These are phyloP conservation scores for Bipolaris cookei DNA, from an alignment of 2,329 filamentous ascomycete species.

Conservation along the genomic window DNA sequence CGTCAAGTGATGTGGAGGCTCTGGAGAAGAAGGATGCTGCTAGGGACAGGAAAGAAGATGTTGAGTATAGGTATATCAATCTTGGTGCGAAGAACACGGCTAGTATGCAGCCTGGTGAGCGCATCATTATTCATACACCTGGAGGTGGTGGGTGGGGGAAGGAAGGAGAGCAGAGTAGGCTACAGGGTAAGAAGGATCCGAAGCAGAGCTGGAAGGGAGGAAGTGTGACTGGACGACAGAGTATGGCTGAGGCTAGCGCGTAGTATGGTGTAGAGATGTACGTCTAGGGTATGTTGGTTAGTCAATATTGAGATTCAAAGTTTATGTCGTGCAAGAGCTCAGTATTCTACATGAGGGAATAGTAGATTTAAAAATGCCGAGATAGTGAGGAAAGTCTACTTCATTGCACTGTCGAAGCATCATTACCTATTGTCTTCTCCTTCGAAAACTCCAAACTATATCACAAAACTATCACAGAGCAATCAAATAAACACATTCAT, in stretches of 20 bases:
- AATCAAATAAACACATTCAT: neutral
- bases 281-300: neutral
- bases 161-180: conserved; percentile 63
- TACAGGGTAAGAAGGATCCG: conserved; percentile 61
- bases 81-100: conserved; percentile 81
- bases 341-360: neutral
- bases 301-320: neutral
- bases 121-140: conserved; percentile 78
- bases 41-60: conserved; percentile 51
- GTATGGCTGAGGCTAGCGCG: conserved; percentile 56
- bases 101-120: conserved; percentile 75
- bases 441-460: neutral
- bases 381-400: too few species aligned
- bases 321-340: neutral
- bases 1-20: conserved; percentile 52
- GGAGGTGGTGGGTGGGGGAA: conserved; percentile 80
- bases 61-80: conserved; percentile 68
- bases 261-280: neutral
- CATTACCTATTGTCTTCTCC: too few species aligned
- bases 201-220: conserved; percentile 65
- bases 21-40: conserved; percentile 38
- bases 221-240: conserved; percentile 62
- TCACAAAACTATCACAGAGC: neutral
- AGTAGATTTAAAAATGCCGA: neutral
- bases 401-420: too few species aligned